Percentiles rank a stretch among this genome's conserved stretches.
Conservation (phyloP, 129 eudicot species). For the Arctium lappa region DNA sequence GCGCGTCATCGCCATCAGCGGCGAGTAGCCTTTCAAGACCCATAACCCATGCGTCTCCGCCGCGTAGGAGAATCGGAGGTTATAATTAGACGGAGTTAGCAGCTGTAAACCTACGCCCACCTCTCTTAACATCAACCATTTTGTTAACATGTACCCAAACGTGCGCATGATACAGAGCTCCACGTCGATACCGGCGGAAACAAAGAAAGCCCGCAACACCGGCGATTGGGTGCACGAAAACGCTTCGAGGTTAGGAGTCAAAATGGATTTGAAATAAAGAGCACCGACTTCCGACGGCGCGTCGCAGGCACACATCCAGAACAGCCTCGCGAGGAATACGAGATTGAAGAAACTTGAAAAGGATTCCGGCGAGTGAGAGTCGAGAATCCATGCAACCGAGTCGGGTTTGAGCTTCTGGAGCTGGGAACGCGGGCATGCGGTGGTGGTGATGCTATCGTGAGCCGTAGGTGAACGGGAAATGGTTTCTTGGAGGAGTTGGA, state of each 20-base stretch:
- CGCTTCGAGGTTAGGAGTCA: conserved; percentile 60
- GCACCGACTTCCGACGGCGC: conserved; percentile 79
- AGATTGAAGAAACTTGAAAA: conserved; percentile 67
- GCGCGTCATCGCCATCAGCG: conserved; percentile 53
- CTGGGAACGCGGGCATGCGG: conserved; percentile 62
- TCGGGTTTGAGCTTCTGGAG: conserved; percentile 60
- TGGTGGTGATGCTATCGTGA: conserved; percentile 34
- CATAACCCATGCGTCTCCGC: conserved; percentile 73
- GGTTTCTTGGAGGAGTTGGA: conserved; percentile 76
- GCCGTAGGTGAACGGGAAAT: conserved; percentile 62
- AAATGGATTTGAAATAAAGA: conserved; percentile 54
- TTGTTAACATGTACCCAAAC: conserved; percentile 85
- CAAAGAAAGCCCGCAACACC: conserved; percentile 54
- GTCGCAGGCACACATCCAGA: conserved; percentile 77
- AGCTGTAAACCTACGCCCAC: conserved; percentile 59
- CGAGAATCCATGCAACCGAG: conserved; percentile 69
- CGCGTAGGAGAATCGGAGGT: conserved; percentile 72
- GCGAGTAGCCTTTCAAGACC: conserved; percentile 76
- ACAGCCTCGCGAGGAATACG: conserved; percentile 65
- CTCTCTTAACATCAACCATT: conserved; percentile 64
- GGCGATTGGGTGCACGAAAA: conserved; percentile 50
- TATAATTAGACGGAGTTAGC: conserved; percentile 42
- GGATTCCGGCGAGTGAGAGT: conserved; percentile 77
- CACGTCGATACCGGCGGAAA: conserved; percentile 66
- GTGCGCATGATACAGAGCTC: conserved; percentile 78